phyloP scores from a whole-genome alignment of 1,284 basidiomycete genomes.

The Pseudozyma hubeiensis region DNA sequence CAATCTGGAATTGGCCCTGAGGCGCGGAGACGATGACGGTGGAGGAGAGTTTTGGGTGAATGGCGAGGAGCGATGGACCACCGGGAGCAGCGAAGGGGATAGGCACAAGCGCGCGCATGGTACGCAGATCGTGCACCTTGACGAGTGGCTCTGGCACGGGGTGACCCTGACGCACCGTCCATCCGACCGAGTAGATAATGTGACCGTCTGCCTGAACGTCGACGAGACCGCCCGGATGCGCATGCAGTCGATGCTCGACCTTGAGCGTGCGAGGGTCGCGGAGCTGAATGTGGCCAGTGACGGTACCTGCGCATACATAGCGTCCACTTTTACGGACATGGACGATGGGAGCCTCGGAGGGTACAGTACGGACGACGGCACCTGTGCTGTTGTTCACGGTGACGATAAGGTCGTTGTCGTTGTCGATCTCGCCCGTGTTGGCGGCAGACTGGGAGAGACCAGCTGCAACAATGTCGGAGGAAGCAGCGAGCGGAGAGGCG shows the following conservation, averaged over 20 bases:
- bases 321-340: slow-evolving; percentile 59
- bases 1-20: slow-evolving; percentile 87
- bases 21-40: slow-evolving; percentile 84
- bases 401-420: slow-evolving; percentile 56
- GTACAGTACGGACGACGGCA: slow-evolving; percentile 51
- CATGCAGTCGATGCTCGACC: slow-evolving; percentile 62
- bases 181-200: slow-evolving; percentile 65
- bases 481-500: slow-evolving; percentile 56
- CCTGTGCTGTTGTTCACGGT: slow-evolving; percentile 62
- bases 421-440: slow-evolving; percentile 43
- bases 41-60: slow-evolving; percentile 82
- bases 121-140: slow-evolving; percentile 90
- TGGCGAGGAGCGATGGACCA: slow-evolving; percentile 86
- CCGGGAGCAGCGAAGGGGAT: slow-evolving; percentile 81
- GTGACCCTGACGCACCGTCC: slow-evolving; percentile 76
- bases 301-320: slow-evolving; percentile 56
- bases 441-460: slow-evolving; percentile 51
- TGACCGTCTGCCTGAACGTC: slow-evolving; percentile 66
- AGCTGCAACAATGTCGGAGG: slow-evolving; percentile 62
- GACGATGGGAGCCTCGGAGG: slow-evolving; percentile 62
- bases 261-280: slow-evolving; percentile 64
- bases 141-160: slow-evolving; percentile 91
- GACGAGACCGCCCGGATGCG: slow-evolving; percentile 67
- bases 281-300: slow-evolving; percentile 64
- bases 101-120: slow-evolving; percentile 81